Evolutionary conservation across 2,329 filamentous ascomycete species (phyloP).

Genomic region (Penicillium palitans): DNA sequence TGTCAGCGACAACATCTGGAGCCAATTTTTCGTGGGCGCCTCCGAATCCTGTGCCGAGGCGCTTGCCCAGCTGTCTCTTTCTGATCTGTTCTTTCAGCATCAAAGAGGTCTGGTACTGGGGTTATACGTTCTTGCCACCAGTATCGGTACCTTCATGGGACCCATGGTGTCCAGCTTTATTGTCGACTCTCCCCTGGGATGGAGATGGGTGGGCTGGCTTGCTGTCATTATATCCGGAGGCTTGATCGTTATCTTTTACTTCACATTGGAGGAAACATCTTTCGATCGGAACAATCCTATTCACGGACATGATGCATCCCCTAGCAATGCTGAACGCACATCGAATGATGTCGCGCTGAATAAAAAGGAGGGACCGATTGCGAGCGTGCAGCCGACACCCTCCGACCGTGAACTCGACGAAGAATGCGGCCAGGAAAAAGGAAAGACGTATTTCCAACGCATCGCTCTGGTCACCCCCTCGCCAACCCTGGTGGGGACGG

Average conservation of each 20-base stretch:
- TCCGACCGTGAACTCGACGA: conserved; percentile 8
- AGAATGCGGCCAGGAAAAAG: conserved; percentile 26
- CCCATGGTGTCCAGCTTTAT: conserved; percentile 56
- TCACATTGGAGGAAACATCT: conserved; percentile 55
- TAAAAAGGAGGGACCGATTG: conserved; percentile 3
- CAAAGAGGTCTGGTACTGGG: conserved; percentile 57
- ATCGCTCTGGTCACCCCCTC: conserved; percentile 59
- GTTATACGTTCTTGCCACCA: conserved; percentile 57
- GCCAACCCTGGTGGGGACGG: conserved; percentile 54
- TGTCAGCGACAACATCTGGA: conserved; percentile 53
- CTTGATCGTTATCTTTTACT: conserved; percentile 52
- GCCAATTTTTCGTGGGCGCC: conserved; percentile 59
- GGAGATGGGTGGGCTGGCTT: conserved; percentile 58
- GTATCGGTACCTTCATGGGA: conserved; percentile 58
- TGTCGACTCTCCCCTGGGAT: conserved; percentile 48
- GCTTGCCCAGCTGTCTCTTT: conserved; percentile 57
- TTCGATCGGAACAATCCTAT: conserved; percentile 25
- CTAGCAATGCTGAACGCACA: not conserved
- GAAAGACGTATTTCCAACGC: conserved; percentile 56
- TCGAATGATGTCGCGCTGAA: not conserved
- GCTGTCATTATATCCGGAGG: conserved; percentile 52
- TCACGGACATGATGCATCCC: conserved; percentile 7
- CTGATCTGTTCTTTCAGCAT: conserved; percentile 60
- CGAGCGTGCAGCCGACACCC: not conserved
- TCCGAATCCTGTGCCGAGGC: conserved; percentile 60